A percentile compares a stretch with the other conserved stretches of the same genome.
phyloP scores from a whole-genome alignment of 371 early-diverging fungal species.

The Syncephalastrum racemosum region DNA sequence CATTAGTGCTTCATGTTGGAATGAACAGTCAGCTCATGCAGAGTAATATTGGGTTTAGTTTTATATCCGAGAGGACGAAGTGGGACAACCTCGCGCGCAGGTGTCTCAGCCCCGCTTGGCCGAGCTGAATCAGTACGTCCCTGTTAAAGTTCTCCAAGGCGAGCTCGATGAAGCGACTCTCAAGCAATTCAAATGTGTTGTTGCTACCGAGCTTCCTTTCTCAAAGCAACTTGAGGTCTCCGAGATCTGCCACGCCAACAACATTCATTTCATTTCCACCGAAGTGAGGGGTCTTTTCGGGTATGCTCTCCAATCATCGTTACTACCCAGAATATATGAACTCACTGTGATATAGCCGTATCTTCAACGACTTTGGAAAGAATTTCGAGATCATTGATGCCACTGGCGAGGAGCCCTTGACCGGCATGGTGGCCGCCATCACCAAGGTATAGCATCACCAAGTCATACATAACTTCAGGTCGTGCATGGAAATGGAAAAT shows the following conservation, averaged over 20 bases:
- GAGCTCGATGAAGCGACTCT: slow-evolving; percentile 75
- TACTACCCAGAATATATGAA: neutral
- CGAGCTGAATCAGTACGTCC: slow-evolving; percentile 98
- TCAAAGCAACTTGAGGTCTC: slow-evolving; percentile 87
- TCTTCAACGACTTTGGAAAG: slow-evolving; percentile 97
- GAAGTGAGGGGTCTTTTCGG: slow-evolving; percentile 96
- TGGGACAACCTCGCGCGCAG: slow-evolving; percentile 90
- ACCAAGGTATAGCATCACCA: slow-evolving; percentile 46
- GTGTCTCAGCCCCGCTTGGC: slow-evolving; percentile 84
- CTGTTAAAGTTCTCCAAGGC: slow-evolving; percentile 80
- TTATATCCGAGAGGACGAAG: slow-evolving; percentile 86
- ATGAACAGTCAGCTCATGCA: no score
- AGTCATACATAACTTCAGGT: slow-evolving; percentile 3
- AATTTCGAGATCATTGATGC: slow-evolving; percentile 89
- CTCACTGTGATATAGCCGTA: slow-evolving; percentile 34
- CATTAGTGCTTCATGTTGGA: neutral
- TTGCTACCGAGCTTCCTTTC: slow-evolving; percentile 80
- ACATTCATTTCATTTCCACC: slow-evolving; percentile 93
- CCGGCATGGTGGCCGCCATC: slow-evolving; percentile 95
- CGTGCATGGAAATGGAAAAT: neutral
- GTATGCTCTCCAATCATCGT: slow-evolving; percentile 31
- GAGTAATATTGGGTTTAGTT: slow-evolving; percentile 64
- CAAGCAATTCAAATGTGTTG: slow-evolving; percentile 84
- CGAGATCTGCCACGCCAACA: slow-evolving; percentile 81
- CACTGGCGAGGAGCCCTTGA: slow-evolving; percentile 93